Conservation (phyloP, 768 basidiomycete genomes). For the Phanerochaete carnosa region DNA sequence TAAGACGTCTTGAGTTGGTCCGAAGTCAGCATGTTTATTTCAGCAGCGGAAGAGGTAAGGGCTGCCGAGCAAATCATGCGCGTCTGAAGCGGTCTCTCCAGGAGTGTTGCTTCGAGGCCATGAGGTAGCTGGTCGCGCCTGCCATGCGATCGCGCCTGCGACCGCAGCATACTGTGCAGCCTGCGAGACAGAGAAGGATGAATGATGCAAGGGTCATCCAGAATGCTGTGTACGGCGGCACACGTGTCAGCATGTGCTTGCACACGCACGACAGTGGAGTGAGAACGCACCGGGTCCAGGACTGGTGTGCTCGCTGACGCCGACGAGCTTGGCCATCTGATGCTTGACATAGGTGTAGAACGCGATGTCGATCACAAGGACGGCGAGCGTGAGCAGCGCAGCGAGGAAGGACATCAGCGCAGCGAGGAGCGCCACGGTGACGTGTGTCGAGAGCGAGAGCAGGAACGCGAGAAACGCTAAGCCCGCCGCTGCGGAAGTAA, state of each 20-base stretch:
- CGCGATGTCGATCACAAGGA: slow-evolving; percentile 76
- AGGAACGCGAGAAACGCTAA: slow-evolving; percentile 63
- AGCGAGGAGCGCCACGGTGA: slow-evolving; percentile 40
- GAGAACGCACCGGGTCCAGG: slow-evolving; percentile 57
- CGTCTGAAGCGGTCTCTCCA: slow-evolving; percentile 32
- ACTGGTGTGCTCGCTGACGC: slow-evolving; percentile 42
- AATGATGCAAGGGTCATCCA: slow-evolving; percentile 73
- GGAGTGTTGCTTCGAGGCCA: slow-evolving; percentile 23
- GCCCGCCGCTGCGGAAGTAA: slow-evolving; percentile 35
- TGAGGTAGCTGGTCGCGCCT: slow-evolving; percentile 27
- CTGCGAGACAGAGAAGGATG: slow-evolving; percentile 60
- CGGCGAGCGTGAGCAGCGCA: slow-evolving; percentile 62
- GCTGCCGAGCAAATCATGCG: not conserved
- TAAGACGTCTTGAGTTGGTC: not conserved
- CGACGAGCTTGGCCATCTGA: slow-evolving; percentile 48
- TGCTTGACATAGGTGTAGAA: slow-evolving; percentile 61
- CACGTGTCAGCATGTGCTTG: slow-evolving; percentile 4
- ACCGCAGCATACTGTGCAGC: slow-evolving; percentile 69
- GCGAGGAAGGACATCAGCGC: slow-evolving; percentile 62
- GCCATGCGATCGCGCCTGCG: slow-evolving; percentile 53
- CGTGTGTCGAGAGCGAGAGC: slow-evolving; percentile 57
- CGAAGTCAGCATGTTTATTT: not conserved
- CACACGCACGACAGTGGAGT: not conserved
- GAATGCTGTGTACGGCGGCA: slow-evolving; percentile 48
- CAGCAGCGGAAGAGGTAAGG: not conserved